Base-by-base conservation (phyloP, 495 filamentous ascomycete species). In the Elaphomyces granulatus region DNA sequence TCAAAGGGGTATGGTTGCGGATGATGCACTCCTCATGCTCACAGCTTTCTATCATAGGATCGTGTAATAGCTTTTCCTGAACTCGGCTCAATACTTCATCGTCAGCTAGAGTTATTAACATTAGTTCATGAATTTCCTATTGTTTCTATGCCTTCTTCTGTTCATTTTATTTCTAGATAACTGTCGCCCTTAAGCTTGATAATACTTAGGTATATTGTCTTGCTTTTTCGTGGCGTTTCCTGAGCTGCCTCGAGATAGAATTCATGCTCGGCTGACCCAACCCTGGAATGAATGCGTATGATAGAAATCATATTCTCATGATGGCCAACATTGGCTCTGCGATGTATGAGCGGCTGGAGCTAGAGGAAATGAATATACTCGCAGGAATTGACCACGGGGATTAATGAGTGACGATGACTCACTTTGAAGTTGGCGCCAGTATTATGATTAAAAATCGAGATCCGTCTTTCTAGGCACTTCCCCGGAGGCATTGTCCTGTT, bases 281-380 rank as follows among this genome's bases (percentile, higher is more conserved):
- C n/a, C n/a, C n/a, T 12, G 59, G 61, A 2, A 38, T 61, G 15
- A 66, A 62, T 15, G 46, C 63, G 4, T 79, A 70, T 45, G 74
- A 69, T 19, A 52, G 68, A 40, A 64, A 62, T 36, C 78, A 77
- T 43, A 58, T 72, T 12, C 63, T 72, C 23, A 65, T 59, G 17
- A 70, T 77, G 61, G 65, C 63, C 2, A 65, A 62, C 36, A 63
- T 65, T 8, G 70, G 65, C 6, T 54, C 67, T 26, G 68, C 63
- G n/a, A 66, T 71, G 52, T 77, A 70, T 51, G 73, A 78, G 52
- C 74, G 76, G 43, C 74, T 79, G 46, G 75, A 78, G 47, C 59
- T 77, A 65, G 62, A 75, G 30, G 67, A 75, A 42, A 74, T 76
- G 71, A 28, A 28, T 28, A 28, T 28, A 28, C 53, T 77, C 20